Percentiles rank a stretch among this genome's conserved stretches.
These are phyloP conservation scores for Ilyonectria robusta DNA, from an alignment of 2,329 filamentous ascomycete genomes.

Conservation along the genomic window DNA sequence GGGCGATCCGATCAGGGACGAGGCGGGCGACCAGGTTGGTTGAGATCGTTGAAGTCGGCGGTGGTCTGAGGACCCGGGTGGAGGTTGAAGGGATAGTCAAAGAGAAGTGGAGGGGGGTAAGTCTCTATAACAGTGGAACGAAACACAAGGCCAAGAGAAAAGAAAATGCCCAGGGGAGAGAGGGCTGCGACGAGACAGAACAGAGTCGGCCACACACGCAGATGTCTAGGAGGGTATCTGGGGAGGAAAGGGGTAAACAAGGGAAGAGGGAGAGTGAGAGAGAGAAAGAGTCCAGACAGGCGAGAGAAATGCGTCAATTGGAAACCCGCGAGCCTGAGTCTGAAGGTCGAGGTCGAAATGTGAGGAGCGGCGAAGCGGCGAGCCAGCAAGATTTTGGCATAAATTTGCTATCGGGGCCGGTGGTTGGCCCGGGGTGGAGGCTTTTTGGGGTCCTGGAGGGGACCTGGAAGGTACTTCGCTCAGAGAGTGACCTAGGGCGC, in stretches of 20 bases:
- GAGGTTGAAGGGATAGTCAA: slow-evolving; percentile 1
- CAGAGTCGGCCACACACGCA: slow-evolving; percentile 19
- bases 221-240: background rate
- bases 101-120: slow-evolving; percentile 19
- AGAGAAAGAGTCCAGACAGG: slow-evolving; percentile 27
- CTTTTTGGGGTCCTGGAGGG: background rate
- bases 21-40: slow-evolving; percentile 18
- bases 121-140: slow-evolving; percentile 35
- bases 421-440: slow-evolving; percentile 46
- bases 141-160: slow-evolving; percentile 30
- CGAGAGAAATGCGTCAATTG: slow-evolving; percentile 48
- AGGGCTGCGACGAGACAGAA: slow-evolving; percentile 18
- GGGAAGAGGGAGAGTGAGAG: slow-evolving; percentile 26
- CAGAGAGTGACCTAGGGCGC: slow-evolving; percentile 21
- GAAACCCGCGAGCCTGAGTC: slow-evolving; percentile 37
- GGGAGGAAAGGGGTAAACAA: slow-evolving; percentile 27
- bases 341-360: slow-evolving; percentile 24
- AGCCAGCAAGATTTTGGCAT: slow-evolving; percentile 47
- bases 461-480: slow-evolving; percentile 3
- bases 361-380: slow-evolving; percentile 30
- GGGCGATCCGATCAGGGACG: slow-evolving; percentile 30
- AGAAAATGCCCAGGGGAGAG: slow-evolving; percentile 24
- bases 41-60: slow-evolving; percentile 29
- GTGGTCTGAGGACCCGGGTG: slow-evolving; percentile 40
- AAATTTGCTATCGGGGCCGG: slow-evolving; percentile 49